A percentile compares a stretch with the other conserved stretches of the same genome.
Conservation (phyloP, 768 basidiomycete genomes). For the Tricholoma sp. region DNA sequence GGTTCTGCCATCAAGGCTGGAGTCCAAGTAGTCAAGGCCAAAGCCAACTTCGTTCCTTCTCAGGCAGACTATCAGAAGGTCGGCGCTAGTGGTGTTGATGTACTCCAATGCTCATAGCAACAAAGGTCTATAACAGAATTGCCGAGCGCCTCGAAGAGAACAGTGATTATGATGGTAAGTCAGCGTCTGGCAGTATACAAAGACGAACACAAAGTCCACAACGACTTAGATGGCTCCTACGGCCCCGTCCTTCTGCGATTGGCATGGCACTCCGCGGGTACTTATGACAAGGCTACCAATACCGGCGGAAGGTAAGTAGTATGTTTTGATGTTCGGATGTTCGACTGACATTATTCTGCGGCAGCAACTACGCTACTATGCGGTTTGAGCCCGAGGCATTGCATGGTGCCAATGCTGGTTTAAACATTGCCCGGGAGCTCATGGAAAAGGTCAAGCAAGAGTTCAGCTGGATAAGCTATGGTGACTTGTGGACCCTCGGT, state of each 20-base stretch:
- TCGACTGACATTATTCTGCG: conserved; percentile 1
- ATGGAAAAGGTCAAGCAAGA: conserved; percentile 87
- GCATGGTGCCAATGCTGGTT: conserved; percentile 82
- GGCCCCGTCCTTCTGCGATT: conserved; percentile 85
- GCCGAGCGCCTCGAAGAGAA: conserved; percentile 72
- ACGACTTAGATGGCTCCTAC: conserved; percentile 70
- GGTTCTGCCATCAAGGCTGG: conserved; percentile 55
- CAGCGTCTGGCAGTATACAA: conserved; percentile 7
- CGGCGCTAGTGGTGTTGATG: conserved; percentile 7
- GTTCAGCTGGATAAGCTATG: conserved; percentile 92
- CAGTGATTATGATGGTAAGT: conserved; percentile 78
- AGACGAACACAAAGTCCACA: conserved; percentile 2
- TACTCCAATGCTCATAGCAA: neutral
- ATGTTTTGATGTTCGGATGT: neutral
- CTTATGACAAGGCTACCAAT: conserved; percentile 75
- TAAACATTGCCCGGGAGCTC: conserved; percentile 71
- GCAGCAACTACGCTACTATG: conserved; percentile 97
- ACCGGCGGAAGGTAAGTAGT: conserved; percentile 70
- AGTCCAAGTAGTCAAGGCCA: conserved; percentile 56
- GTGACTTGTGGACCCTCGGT: conserved; percentile 94
- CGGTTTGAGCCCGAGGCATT: conserved; percentile 86
- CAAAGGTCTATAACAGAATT: conserved; percentile 86
- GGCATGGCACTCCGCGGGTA: conserved; percentile 93
- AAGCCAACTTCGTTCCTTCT: conserved; percentile 65
- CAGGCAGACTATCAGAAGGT: conserved; percentile 91